Percentiles rank a stretch among this genome's conserved stretches.
These are phyloP conservation scores for Pharnaceum exiguum DNA, from an alignment of 148 eudicot species.

Conservation along the genomic window DNA sequence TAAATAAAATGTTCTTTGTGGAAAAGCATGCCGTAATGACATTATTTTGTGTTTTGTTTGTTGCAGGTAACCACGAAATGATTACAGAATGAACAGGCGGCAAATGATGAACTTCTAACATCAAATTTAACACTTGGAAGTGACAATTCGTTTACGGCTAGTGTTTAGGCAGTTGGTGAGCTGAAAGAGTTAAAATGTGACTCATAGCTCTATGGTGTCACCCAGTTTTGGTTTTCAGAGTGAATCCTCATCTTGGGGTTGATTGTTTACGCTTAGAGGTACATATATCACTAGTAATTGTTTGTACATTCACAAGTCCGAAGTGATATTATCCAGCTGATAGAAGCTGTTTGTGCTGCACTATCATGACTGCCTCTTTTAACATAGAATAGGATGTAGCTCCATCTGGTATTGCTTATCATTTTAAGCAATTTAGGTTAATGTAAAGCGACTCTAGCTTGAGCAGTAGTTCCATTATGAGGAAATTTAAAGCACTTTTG, in stretches of 20 bases:
- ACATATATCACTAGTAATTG: slow-evolving; percentile 5
- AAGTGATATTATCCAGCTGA: slow-evolving; percentile 15
- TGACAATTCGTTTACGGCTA: neutral
- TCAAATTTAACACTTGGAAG: slow-evolving; percentile 11
- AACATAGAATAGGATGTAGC: slow-evolving; percentile 4
- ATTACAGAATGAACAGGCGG: slow-evolving; percentile 6
- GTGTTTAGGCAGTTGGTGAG: neutral
- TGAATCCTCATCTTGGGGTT: neutral
- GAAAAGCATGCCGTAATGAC: neutral
- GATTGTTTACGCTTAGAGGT: slow-evolving; percentile 8
- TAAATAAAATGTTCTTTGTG: neutral
- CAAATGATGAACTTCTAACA: neutral
- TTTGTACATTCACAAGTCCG: slow-evolving; percentile 26
- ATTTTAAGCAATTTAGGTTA: neutral
- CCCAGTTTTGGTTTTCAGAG: neutral
- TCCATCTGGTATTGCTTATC: slow-evolving; percentile 7
- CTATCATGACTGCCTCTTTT: neutral
- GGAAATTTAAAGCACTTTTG: neutral
- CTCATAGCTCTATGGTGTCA: slow-evolving; percentile 1
- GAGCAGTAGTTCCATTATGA: neutral
- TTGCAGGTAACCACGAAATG: slow-evolving; percentile 19
- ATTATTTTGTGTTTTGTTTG: neutral
- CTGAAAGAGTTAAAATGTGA: neutral
- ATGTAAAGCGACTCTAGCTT: neutral
- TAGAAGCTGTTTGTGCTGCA: slow-evolving; percentile 8